phyloP scores from a whole-genome alignment of 116 monocot genomes.

The Zostera marina region DNA sequence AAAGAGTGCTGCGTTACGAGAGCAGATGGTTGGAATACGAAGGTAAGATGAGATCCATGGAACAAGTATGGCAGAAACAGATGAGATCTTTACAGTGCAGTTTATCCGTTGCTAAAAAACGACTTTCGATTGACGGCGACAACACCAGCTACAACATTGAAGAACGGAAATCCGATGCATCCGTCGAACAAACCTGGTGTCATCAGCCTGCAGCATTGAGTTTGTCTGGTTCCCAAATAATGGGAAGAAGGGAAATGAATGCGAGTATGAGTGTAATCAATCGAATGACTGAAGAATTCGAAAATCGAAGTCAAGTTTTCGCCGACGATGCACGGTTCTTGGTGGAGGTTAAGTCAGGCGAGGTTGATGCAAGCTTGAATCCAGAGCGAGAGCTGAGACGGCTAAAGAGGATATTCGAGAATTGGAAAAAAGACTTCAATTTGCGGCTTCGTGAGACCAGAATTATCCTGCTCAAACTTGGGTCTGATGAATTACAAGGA shows the following conservation, averaged over 20 bases:
- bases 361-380: conserved; percentile 41
- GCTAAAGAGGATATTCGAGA: conserved; percentile 46
- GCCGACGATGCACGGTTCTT: conserved; percentile 47
- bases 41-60: conserved; percentile 76
- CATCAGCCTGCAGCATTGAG: conserved; percentile 11
- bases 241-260: conserved; percentile 19
- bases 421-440: conserved; percentile 54
- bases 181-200: conserved; percentile 45
- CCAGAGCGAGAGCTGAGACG: conserved; percentile 44
- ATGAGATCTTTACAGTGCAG: conserved; percentile 68
- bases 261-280: conserved; percentile 36
- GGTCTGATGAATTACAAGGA: conserved; percentile 14
- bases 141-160: background rate
- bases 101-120: conserved; percentile 52
- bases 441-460: conserved; percentile 36
- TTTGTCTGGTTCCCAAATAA: conserved; percentile 4
- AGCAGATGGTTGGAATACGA: conserved; percentile 68
- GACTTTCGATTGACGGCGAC: conserved; percentile 28
- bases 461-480: conserved; percentile 31
- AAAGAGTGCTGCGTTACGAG: conserved; percentile 61
- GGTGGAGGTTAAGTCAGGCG: conserved; percentile 60
- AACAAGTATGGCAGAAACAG: conserved; percentile 80
- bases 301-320: conserved; percentile 42
- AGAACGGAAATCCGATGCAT: conserved; percentile 36
- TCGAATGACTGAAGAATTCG: conserved; percentile 42